Evolutionary conservation across 768 basidiomycete genomes (phyloP), one percentile per base, ranked within the genome.

Genomic region (Harrya chromipes): DNA sequence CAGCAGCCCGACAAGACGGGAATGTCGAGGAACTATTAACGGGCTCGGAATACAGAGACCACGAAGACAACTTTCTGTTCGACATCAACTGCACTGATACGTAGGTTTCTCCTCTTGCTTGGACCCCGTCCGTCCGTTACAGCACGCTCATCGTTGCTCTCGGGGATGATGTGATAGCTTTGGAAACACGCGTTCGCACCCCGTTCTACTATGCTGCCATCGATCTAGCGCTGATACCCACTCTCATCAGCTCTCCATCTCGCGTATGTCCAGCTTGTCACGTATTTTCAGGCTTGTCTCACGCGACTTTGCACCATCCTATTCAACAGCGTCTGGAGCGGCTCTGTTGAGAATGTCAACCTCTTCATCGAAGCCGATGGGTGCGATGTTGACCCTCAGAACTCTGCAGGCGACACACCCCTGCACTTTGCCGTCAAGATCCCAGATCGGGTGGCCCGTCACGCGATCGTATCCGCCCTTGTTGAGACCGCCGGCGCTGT

Each of bases 51-150:
- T 59, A 49, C 41, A 57, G 61, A 40, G 58, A 68, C 17, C 51
- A 64, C 6, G 39, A 47, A 21, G 52, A 57, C 6, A 26, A 1
- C 20, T 66, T 65, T 40, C 34, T 64, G 17, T 69, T 65, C 29
- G 65, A 69, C 45, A 57, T 67, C 45, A 69, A 69, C 46, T 69
- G 65, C 36, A 57, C 26, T 13, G 65, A 69, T 29, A 10, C 54
- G 67, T 69, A 59, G 27, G 65, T 54, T n/a, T 19, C 27, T 29
- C 29, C 3, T 12, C 33, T 11, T 12, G 16, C 27, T n/a, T 4
- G 19, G 17, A 24, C 26, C 4, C 12, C 12, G 4, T 29, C 43
- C 23, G 16, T 14, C 31, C 33, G 4, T 27, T 23, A 19, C 16
- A 24, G 20, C 37, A 23, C 26, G 23, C 49, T 57, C 37, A 52